These are phyloP conservation scores for Volvox reticuliferus DNA, from an alignment of 139 green algal species.

Conservation along the genomic window DNA sequence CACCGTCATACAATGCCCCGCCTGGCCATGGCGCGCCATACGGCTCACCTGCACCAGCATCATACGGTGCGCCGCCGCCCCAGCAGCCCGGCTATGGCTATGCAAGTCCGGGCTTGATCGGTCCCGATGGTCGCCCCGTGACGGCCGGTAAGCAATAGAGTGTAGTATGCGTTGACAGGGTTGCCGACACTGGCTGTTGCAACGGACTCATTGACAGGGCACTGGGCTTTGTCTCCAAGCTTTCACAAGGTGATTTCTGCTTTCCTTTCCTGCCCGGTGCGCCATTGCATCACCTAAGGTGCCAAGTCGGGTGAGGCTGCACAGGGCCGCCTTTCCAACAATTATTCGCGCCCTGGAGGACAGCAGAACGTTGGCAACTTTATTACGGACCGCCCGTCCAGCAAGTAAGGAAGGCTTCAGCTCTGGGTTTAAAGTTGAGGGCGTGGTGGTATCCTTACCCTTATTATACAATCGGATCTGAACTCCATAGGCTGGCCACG, in stretches of 20 bases:
- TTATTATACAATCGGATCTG: background rate
- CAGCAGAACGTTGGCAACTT: conserved; percentile 55
- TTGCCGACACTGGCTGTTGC: too few relatives aligned
- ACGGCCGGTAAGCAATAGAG: background rate
- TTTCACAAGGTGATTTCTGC: too few relatives aligned
- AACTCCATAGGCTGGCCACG: background rate
- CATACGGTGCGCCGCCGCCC: background rate
- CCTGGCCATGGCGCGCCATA: background rate
- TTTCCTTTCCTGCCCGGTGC: too few relatives aligned
- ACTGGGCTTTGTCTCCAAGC: too few relatives aligned
- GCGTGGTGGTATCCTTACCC: too few relatives aligned
- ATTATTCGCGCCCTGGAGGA: conserved; percentile 48
- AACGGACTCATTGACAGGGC: too few relatives aligned
- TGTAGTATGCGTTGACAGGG: too few relatives aligned
- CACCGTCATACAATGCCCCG: background rate
- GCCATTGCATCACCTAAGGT: background rate
- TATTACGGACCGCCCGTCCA: conserved; percentile 41
- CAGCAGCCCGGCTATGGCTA: conserved; percentile 15
- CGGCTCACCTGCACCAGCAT: background rate
- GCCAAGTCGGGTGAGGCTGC: background rate
- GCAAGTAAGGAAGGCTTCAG: background rate
- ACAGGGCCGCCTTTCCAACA: conserved; percentile 26
- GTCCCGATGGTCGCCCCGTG: background rate
- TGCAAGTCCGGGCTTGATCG: background rate
- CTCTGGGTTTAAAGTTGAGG: background rate